Base-by-base conservation (phyloP, 768 basidiomycete species). In the Termitomyces sp. region DNA sequence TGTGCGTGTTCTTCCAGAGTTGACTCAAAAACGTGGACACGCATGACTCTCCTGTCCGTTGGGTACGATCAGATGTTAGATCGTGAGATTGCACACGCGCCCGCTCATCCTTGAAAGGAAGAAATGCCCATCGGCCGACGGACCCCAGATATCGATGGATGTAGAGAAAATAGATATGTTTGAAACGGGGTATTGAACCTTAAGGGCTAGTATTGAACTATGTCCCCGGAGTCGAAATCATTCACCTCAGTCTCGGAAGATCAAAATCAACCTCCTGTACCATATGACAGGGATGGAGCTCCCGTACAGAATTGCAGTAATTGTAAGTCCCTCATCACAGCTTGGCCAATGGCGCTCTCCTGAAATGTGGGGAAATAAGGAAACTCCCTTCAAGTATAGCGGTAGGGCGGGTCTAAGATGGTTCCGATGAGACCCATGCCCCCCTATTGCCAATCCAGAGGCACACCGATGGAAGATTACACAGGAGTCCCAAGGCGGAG, bases 111-210 rank as follows among this genome's bases (percentile, higher is more conserved):
- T 37, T 37, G 17, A 17, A 21, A 38, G 23, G n/a, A 50, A 15
- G 2, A 26, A 10, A 4, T 12, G 3, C 3, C 6, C 7, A n/a
- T 28, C 17, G 10, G 23, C 14, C 49, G 14, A 38, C 10, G 26
- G 23, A 23, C 23, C 31, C 41, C 50, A 23, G 38, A 48, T 51
- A 55, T 55, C 54, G 54, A 52, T 55, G 50, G 46, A 50, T 19
- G 10, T 26, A n/a, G 43, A 30, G 53, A 56, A 41, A 47, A 56
- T 56, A 38, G 47, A 54, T 56, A 38, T 53, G 40, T 56, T 60
- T 54, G 54, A 59, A 59, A 56, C 55, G 45, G 59, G 51, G 51
- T 56, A 6, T 19, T 3, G 12, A 55, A 9, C 5, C 9, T 33
- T 9, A 33, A 9, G 31, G 9, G 8, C 30, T 30, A 2, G 2